A percentile compares a stretch with the other conserved stretches of the same genome.
Evolutionary conservation across 805 yeast species (phyloP).

Genomic region (Candida quercuum): DNA sequence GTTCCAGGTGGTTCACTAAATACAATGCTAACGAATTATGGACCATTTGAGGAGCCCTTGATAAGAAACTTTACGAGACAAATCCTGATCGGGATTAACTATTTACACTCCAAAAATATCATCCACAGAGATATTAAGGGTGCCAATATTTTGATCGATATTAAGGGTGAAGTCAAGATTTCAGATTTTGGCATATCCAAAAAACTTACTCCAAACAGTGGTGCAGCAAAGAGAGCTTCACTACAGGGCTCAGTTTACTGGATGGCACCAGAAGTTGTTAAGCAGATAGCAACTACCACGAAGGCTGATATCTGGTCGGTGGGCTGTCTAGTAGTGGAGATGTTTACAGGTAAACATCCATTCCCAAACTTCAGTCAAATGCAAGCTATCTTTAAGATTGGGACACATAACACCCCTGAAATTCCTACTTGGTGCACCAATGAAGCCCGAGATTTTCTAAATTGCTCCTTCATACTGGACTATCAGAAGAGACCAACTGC

Average conservation of each 20-base stretch:
- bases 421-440: slow-evolving; percentile 70
- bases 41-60: slow-evolving; percentile 75
- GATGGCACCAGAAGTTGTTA: slow-evolving; percentile 99
- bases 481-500: slow-evolving; percentile 73
- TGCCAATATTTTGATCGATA: slow-evolving; percentile 78
- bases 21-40: slow-evolving; percentile 63
- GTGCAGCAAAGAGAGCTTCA: slow-evolving; percentile 58
- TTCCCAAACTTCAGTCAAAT: slow-evolving; percentile 91
- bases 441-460: slow-evolving; percentile 63
- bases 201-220: slow-evolving; percentile 48
- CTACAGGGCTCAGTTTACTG: slow-evolving; percentile 93
- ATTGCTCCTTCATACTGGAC: slow-evolving; percentile 68
- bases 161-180: slow-evolving; percentile 75
- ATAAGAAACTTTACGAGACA: slow-evolving; percentile 70
- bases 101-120: slow-evolving; percentile 68
- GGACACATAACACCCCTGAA: slow-evolving; percentile 76
- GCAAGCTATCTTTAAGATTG: slow-evolving; percentile 95
- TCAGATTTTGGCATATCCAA: slow-evolving; percentile 84
- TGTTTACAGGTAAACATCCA: slow-evolving; percentile 95
- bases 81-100: slow-evolving; percentile 67
- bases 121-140: slow-evolving; percentile 88
- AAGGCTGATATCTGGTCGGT: slow-evolving; percentile 98
- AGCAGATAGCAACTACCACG: slow-evolving; percentile 84
- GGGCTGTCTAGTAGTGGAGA: slow-evolving; percentile 89
- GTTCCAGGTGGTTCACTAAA: slow-evolving; percentile 74